Evolutionary conservation across 768 basidiomycete species (phyloP).

Genomic region (Phlebiopsis gigantea): DNA sequence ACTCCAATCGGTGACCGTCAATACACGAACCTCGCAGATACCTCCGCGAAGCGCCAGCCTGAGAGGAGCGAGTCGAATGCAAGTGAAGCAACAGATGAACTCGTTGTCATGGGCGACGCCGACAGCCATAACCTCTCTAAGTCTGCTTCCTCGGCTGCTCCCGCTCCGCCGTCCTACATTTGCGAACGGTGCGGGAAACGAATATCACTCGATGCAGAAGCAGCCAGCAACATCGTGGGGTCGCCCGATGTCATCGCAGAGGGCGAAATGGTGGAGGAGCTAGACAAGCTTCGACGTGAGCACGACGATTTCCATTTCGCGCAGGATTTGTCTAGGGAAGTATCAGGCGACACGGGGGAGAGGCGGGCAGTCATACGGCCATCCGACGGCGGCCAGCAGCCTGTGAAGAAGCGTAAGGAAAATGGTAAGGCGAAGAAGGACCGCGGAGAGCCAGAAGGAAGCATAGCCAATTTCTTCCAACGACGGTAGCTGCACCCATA

Average conservation of each 20-base stretch:
- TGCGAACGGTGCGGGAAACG: constrained; percentile 55
- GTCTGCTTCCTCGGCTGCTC: not conserved
- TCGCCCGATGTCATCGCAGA: not conserved
- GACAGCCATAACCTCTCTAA: not conserved
- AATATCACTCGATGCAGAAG: constrained; percentile 27
- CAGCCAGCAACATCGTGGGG: not conserved
- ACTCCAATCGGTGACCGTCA: not conserved
- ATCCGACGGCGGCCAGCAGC: constrained; percentile 14
- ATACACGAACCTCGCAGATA: constrained; percentile 1
- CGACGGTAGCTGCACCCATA: constrained; percentile 22
- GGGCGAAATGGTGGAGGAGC: constrained; percentile 25
- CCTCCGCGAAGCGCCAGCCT: constrained; percentile 27
- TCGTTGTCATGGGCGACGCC: not conserved
- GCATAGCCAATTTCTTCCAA: constrained; percentile 45
- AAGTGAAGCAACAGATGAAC: not conserved
- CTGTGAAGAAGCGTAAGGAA: constrained; percentile 11
- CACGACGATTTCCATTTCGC: constrained; percentile 92
- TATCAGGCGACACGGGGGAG: constrained; percentile 19
- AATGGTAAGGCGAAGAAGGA: constrained; percentile 29
- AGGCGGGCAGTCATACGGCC: constrained; percentile 24
- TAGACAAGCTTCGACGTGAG: constrained; percentile 51
- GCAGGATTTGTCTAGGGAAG: constrained; percentile 56
- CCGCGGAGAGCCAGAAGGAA: constrained; percentile 21
- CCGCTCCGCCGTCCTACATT: constrained; percentile 35
- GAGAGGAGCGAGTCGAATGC: not conserved